These are phyloP conservation scores for Camillea tinctor DNA, from an alignment of 2,329 filamentous ascomycete genomes.

Conservation along the genomic window DNA sequence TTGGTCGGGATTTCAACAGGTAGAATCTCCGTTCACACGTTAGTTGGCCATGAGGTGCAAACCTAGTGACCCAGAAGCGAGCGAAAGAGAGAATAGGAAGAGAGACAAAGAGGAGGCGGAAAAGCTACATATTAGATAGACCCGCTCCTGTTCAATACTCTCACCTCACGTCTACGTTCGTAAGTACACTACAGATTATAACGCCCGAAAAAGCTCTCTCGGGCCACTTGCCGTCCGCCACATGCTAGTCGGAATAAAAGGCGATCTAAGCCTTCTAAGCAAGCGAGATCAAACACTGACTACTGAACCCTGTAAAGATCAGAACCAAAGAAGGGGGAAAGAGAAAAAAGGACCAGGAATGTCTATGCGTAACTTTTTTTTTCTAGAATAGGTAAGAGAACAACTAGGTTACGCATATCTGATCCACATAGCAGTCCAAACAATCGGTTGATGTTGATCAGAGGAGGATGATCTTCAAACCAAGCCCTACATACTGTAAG, in stretches of 20 bases:
- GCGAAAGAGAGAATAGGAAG: slow-evolving; percentile 11
- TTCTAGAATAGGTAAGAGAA: not conserved
- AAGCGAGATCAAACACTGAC: not conserved
- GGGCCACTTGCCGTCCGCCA: not conserved
- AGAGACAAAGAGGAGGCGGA: slow-evolving; percentile 1
- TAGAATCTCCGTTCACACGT: slow-evolving; percentile 27
- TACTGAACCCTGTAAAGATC: not conserved
- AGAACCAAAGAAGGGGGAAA: not conserved
- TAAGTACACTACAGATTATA: not conserved
- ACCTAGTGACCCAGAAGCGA: slow-evolving; percentile 9
- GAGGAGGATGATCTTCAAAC: not conserved
- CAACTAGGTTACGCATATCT: not conserved
- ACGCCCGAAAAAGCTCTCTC: not conserved
- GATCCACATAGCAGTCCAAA: not conserved
- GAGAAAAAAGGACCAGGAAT: not conserved
- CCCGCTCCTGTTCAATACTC: slow-evolving; percentile 4
- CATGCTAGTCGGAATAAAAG: not conserved
- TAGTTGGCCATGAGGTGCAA: slow-evolving; percentile 2
- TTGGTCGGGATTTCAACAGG: slow-evolving; percentile 27
- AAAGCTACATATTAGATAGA: slow-evolving; percentile 2
- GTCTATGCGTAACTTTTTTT: not conserved
- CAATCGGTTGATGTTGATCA: too few relatives aligned
- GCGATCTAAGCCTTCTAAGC: not conserved
- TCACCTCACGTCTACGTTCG: slow-evolving; percentile 1
- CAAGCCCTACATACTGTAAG: not conserved